Evolutionary conservation across 1,139 yeast genomes (phyloP).

Genomic region (Geotrichum cucujoidarum): DNA sequence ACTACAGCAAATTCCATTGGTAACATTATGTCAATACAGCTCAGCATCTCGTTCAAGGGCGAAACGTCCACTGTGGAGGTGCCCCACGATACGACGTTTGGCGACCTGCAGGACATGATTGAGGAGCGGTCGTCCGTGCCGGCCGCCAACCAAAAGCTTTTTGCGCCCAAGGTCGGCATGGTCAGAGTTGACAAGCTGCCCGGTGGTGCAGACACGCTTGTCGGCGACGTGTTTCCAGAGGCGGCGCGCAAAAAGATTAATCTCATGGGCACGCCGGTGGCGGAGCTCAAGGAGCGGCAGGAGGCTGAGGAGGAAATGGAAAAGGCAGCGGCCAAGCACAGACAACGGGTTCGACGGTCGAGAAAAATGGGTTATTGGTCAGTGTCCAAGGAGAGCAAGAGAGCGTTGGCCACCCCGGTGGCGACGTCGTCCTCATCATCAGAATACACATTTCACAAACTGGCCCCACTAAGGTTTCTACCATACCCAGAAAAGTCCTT

Average conservation of each 20-base stretch:
- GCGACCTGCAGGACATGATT: constrained; percentile 27
- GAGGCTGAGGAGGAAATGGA: constrained; percentile 29
- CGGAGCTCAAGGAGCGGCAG: constrained; percentile 27
- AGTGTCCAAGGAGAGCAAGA: not conserved
- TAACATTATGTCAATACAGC: constrained; percentile 9
- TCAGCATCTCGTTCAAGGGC: constrained; percentile 17
- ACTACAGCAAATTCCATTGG: too few relatives aligned
- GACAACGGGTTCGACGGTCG: constrained; percentile 6
- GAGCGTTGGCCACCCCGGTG: constrained; percentile 2
- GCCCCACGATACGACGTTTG: constrained; percentile 20
- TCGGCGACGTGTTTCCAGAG: constrained; percentile 23
- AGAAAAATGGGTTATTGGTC: constrained; percentile 8
- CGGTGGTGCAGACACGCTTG: constrained; percentile 20
- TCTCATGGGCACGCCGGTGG: constrained; percentile 31
- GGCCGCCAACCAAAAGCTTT: constrained; percentile 30
- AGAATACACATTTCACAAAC: constrained; percentile 34
- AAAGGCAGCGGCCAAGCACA: constrained; percentile 23
- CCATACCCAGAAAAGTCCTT: constrained; percentile 34
- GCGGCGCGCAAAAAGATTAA: constrained; percentile 28
- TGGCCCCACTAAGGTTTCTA: constrained; percentile 35
- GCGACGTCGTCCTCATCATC: constrained; percentile 6
- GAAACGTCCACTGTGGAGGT: constrained; percentile 6
- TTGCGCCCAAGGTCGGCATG: constrained; percentile 31
- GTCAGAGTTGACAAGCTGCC: constrained; percentile 24
- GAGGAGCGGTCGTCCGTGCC: constrained; percentile 31